Percentiles rank a stretch among this genome's conserved stretches.
Evolutionary conservation across 2,329 filamentous ascomycete genomes (phyloP).

Genomic region (Talaromyces piceae): DNA sequence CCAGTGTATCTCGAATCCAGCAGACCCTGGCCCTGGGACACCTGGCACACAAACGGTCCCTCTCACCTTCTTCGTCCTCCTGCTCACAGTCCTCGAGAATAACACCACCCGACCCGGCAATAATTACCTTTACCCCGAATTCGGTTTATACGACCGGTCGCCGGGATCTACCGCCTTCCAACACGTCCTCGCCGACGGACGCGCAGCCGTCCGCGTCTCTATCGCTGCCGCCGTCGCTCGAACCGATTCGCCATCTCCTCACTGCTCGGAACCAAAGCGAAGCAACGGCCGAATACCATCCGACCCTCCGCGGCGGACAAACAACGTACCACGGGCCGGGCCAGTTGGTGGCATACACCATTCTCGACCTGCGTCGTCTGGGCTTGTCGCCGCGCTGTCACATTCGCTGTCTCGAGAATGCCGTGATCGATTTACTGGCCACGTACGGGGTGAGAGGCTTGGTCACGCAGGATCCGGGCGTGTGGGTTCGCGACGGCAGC

Average conservation of each 20-base stretch:
- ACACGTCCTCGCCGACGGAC: slow-evolving; percentile 20
- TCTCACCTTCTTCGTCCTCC: slow-evolving; percentile 14
- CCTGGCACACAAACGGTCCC: slow-evolving; percentile 53
- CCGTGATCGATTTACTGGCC: slow-evolving; percentile 59
- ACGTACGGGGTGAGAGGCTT: slow-evolving; percentile 54
- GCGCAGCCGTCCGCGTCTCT: slow-evolving; percentile 27
- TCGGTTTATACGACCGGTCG: slow-evolving; percentile 88
- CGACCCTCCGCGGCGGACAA: slow-evolving; percentile 76
- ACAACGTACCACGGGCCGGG: slow-evolving; percentile 94
- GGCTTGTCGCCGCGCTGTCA: slow-evolving; percentile 65
- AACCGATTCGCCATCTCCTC: slow-evolving; percentile 31
- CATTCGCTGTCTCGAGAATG: slow-evolving; percentile 68
- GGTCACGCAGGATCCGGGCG: slow-evolving; percentile 70
- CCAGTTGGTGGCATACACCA: slow-evolving; percentile 85
- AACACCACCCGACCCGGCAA: slow-evolving; percentile 53
- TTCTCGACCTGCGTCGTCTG: slow-evolving; percentile 70
- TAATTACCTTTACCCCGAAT: slow-evolving; percentile 74
- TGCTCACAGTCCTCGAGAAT: slow-evolving; percentile 14
- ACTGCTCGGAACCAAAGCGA: slow-evolving; percentile 11
- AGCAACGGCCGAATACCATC: slow-evolving; percentile 53
- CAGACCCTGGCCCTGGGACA: slow-evolving; percentile 48
- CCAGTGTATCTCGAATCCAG: slow-evolving; percentile 50
- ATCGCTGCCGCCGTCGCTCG: slow-evolving; percentile 28
- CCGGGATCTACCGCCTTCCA: slow-evolving; percentile 54
- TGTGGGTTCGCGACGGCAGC: slow-evolving; percentile 55